Percentiles rank a stretch among this genome's conserved stretches.
Conservation (phyloP, 495 filamentous ascomycete genomes). For the Penicillium parvum region DNA sequence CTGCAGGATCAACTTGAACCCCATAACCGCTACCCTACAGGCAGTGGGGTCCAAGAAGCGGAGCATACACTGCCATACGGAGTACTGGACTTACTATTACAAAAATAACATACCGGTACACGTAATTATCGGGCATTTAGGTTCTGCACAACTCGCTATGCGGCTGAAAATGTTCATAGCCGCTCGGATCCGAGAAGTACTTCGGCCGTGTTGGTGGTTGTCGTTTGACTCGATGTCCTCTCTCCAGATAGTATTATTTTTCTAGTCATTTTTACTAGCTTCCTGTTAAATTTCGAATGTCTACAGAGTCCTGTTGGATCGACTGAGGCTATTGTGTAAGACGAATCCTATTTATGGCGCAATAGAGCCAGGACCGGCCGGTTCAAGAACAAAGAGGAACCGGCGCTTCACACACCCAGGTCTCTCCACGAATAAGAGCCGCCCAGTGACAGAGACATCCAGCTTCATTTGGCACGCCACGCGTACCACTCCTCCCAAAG, state of each 20-base stretch:
- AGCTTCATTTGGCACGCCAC: neutral
- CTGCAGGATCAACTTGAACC: conserved; percentile 1
- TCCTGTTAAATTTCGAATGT: too few species aligned
- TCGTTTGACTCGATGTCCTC: neutral
- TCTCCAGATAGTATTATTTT: neutral
- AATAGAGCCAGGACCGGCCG: too few species aligned
- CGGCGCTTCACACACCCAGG: too few species aligned
- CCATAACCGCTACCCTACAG: conserved; percentile 1
- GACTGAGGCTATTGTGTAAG: too few species aligned
- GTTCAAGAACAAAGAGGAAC: too few species aligned
- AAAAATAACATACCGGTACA: too few species aligned
- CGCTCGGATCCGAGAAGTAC: neutral
- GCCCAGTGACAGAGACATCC: too few species aligned
- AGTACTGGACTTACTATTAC: too few species aligned
- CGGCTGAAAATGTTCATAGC: conserved; percentile 1
- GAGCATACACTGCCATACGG: conserved; percentile 1
- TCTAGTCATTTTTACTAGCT: too few species aligned
- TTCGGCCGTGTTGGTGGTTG: neutral
- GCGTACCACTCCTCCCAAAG: neutral
- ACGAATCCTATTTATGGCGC: too few species aligned
- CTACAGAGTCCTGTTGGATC: too few species aligned
- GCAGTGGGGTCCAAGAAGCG: conserved; percentile 10
- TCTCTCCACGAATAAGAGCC: too few species aligned
- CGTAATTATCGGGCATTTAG: neutral
- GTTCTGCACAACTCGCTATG: neutral